Base-by-base conservation (phyloP, 2,329 filamentous ascomycete genomes). In the Sporothrix pseudoabietina region DNA sequence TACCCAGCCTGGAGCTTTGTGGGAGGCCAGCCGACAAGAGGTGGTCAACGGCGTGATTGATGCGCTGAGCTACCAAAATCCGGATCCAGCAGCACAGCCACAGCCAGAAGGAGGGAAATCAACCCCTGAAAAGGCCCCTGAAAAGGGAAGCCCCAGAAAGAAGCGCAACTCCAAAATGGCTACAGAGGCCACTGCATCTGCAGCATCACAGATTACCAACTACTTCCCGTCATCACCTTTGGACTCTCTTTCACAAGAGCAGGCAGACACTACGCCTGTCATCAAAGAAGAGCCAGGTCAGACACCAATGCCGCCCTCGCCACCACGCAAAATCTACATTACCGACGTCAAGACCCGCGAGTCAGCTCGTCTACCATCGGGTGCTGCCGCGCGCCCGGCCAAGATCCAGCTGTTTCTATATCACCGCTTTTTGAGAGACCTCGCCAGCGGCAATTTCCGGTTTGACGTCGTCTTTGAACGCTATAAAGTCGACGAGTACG, bases 21-120 rank as follows among this genome's bases (percentile, higher is more conserved):
- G 35, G 41, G 41, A 44, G 12, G 5, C 19, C 19, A 14, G 47
- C n/a, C 26, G 8, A 4, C 4, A 47, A 14, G 88, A 97, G 77
- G 84, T 98, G 30, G 90, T 98, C 74, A 96, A 93, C 77, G 96
- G 96, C 1, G 84, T 98, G 69, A 97, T 99, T 75, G 96, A 99
- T 79, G 90, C 94, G 77, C 82, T 98, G 19, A 94, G 90, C 72
- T 92, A 92, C 77, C 85, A 89, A 26, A 93, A 93, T 77, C 94
- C 94, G 0, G 91, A 97, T 76, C 83, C 87, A n/a, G 68, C 66
- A 8, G 4, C 52, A 39, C 68, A 54, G 16, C 47, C 16, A 12
- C 66, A 22, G 16, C 32, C 57, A n/a, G 3, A 41, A 22, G 30
- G 16, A 9, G 16, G 30, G 26, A 26, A 26, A 26, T 26, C 26